Base-by-base conservation (phyloP, 1,284 basidiomycete species). In the Leccinum variabile region DNA sequence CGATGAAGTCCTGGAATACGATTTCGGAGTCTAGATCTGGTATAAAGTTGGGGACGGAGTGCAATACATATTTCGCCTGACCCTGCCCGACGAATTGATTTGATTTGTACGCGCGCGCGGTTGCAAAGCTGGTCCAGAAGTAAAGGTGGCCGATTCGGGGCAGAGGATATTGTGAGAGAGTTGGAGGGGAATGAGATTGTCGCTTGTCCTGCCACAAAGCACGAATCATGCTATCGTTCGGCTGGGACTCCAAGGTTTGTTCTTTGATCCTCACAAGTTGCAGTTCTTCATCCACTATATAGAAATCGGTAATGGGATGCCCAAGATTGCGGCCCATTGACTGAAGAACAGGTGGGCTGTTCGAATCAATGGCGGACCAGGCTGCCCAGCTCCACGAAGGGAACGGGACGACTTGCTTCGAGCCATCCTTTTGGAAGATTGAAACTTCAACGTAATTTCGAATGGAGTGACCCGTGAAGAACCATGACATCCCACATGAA, bases 81-180 rank as follows among this genome's bases (percentile, higher is more conserved):
- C 18, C 41, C 9, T 18, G 55, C 11, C 39, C 50, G 1, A 14
- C 0, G 3, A 9, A 11, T n/a, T 18, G 10, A 59, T 54, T 57
- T 1, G 9, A 1, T 56, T 55, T 60, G 16, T 60, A 4, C 0
- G 37, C 54, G 25, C 22, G 50, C 18, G 62, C 1, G 7, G 57
- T 69, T 5, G 54, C 68, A 39, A 56, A 5, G 33, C 67, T 66
- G 1, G 62, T 68, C 67, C 67, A 69, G 37, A 69, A 69, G 18
- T 22, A 39, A 4, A 71, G 16, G 2, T 59, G 67, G 3, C 68
- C 68, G 0, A 59, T 44, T 18, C 2, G 56, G 0, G 8, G 8
- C 4, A 33, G 8, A 25, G 54, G 5, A 1, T 44, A 22, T 4
- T 5, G 41, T 2, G 18, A 8, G 14, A n/a, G 32, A n/a, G 18